Percentiles rank a stretch among this genome's conserved stretches.
phyloP scores from a whole-genome alignment of 2,329 filamentous ascomycete genomes.

The Colletotrichum sp. region DNA sequence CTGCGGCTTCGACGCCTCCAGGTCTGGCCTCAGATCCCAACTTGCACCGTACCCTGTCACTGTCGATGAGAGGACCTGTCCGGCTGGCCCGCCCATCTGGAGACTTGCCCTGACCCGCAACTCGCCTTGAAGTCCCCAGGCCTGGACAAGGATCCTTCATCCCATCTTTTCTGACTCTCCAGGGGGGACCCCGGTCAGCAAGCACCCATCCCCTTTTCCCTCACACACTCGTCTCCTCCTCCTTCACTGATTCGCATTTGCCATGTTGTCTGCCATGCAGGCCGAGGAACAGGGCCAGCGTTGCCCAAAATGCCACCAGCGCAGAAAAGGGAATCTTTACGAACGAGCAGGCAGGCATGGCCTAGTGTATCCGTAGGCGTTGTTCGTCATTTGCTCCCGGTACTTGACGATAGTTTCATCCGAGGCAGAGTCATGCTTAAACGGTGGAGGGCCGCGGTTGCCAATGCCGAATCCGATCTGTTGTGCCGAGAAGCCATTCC shows the following conservation, averaged over 20 bases:
- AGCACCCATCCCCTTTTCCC: not conserved
- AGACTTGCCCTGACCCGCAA: not conserved
- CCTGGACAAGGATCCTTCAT: not conserved
- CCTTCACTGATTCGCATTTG: not conserved
- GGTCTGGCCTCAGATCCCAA: not conserved
- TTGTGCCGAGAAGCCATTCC: not conserved
- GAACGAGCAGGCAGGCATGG: not conserved
- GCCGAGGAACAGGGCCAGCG: not conserved
- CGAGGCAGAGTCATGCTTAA: constrained; percentile 8
- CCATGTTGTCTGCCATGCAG: not conserved
- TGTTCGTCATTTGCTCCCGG: not conserved
- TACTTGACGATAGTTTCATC: not conserved
- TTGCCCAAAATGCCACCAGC: constrained; percentile 1
- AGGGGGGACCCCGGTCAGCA: not conserved
- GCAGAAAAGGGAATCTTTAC: constrained; percentile 18
- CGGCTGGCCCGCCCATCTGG: not conserved
- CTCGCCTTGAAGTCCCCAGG: not conserved
- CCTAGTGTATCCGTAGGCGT: not conserved
- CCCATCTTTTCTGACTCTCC: not conserved
- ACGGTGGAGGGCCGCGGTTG: not conserved
- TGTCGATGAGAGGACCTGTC: not conserved
- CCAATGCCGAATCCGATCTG: not conserved
- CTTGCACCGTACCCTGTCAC: not conserved
- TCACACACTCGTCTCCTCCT: not conserved
- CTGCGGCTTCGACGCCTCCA: not conserved